Conservation (phyloP, 2,329 filamentous ascomycete genomes). For the Thelonectria blattea region DNA sequence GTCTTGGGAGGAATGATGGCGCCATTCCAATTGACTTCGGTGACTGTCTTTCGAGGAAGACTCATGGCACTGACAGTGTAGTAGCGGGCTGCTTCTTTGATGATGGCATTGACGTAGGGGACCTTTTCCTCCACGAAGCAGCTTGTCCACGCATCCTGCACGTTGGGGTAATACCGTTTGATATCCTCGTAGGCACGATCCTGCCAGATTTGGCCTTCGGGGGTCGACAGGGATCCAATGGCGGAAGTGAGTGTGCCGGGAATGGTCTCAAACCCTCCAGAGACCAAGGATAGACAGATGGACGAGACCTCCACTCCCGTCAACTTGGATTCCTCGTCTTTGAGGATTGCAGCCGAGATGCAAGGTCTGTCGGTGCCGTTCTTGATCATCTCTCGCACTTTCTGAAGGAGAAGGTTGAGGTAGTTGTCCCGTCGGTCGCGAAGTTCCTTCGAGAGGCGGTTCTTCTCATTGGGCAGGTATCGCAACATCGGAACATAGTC, state of each 20-base stretch:
- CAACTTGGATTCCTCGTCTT: slow-evolving; percentile 59
- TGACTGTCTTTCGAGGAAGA: slow-evolving; percentile 56
- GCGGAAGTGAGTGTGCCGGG: slow-evolving; percentile 59
- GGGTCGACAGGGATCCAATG: slow-evolving; percentile 55
- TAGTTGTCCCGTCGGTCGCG: slow-evolving; percentile 56
- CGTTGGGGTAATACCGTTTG: slow-evolving; percentile 52
- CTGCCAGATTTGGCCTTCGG: slow-evolving; percentile 56
- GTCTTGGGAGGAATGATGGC: slow-evolving; percentile 57
- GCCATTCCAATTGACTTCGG: slow-evolving; percentile 57
- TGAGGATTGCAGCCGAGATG: slow-evolving; percentile 59
- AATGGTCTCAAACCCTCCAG: slow-evolving; percentile 61
- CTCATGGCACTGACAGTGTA: slow-evolving; percentile 61
- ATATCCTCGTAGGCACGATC: slow-evolving; percentile 60
- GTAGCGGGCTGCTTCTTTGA: slow-evolving; percentile 59
- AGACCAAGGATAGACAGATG: slow-evolving; percentile 59
- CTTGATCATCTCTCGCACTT: slow-evolving; percentile 46
- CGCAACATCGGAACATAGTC: slow-evolving; percentile 58
- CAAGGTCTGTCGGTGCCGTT: slow-evolving; percentile 59
- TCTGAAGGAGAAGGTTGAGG: slow-evolving; percentile 54
- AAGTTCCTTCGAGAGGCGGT: slow-evolving; percentile 51
- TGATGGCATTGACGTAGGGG: slow-evolving; percentile 54
- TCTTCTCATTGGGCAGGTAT: slow-evolving; percentile 59
- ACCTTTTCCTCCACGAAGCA: slow-evolving; percentile 54
- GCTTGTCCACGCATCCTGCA: slow-evolving; percentile 53
- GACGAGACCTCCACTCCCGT: slow-evolving; percentile 59